Conservation (phyloP, 768 basidiomycete genomes). For the Tricholoma bakamatsutake region DNA sequence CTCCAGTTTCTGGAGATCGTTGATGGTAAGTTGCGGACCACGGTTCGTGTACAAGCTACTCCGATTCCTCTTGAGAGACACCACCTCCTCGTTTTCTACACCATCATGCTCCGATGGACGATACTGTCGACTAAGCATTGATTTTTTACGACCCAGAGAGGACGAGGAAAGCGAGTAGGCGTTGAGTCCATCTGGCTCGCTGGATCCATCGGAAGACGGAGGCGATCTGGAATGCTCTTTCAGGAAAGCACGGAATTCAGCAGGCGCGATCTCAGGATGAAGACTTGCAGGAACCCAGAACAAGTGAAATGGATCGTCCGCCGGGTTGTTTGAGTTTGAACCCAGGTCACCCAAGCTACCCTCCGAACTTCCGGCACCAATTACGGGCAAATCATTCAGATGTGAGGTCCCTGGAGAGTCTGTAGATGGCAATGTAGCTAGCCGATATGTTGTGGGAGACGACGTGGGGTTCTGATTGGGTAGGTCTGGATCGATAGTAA, state of each 20-base stretch:
- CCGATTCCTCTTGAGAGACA: conserved; percentile 65
- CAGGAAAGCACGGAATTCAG: conserved; percentile 91
- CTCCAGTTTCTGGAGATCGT: conserved; percentile 92
- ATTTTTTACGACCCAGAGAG: conserved; percentile 75
- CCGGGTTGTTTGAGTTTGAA: conserved; percentile 29
- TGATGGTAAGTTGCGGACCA: conserved; percentile 86
- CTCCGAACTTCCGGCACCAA: conserved; percentile 20
- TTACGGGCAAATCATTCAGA: conserved; percentile 17
- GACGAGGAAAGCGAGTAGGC: conserved; percentile 37
- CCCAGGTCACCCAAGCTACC: conserved; percentile 18
- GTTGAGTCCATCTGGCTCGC: conserved; percentile 33
- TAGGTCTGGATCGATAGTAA: conserved; percentile 88
- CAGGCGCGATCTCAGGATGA: conserved; percentile 96
- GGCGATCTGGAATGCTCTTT: conserved; percentile 81
- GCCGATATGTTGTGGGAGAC: conserved; percentile 54
- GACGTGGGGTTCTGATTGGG: conserved; percentile 64
- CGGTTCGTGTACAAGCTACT: conserved; percentile 60
- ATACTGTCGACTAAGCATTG: conserved; percentile 94
- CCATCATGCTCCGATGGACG: conserved; percentile 74
- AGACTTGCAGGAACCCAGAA: conserved; percentile 98
- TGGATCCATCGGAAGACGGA: conserved; percentile 39
- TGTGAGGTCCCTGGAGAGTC: not conserved
- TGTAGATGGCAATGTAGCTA: conserved; percentile 21
- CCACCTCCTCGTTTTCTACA: conserved; percentile 58
- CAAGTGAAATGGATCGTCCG: conserved; percentile 81